phyloP scores from a whole-genome alignment of 2,329 filamentous ascomycete species.

The Aphanoascus verrucosus region DNA sequence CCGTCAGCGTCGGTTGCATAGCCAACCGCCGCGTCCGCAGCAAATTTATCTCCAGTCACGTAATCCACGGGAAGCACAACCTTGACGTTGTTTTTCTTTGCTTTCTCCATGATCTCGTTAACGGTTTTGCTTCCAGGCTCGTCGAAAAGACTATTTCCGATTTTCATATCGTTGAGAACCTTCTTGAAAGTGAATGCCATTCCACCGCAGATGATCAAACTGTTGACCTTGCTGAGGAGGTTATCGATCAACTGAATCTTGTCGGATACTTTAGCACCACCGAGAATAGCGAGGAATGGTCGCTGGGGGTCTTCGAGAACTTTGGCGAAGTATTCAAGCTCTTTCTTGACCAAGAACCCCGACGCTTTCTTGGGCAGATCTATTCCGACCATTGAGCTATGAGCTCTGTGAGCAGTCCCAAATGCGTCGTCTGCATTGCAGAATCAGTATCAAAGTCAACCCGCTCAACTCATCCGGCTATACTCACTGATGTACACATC shows the following conservation, averaged over 20 bases:
- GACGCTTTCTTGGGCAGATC: slow-evolving; percentile 93
- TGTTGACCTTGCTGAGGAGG: slow-evolving; percentile 94
- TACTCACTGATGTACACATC: slow-evolving; percentile 88
- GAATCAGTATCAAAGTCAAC: neutral
- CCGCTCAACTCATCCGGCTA: neutral
- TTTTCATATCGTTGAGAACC: slow-evolving; percentile 80
- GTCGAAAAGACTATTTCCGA: slow-evolving; percentile 85
- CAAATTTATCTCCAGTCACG: slow-evolving; percentile 92
- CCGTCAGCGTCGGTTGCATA: slow-evolving; percentile 75
- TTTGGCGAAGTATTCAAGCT: slow-evolving; percentile 98
- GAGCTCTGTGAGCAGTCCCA: slow-evolving; percentile 92
- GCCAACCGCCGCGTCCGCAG: slow-evolving; percentile 67
- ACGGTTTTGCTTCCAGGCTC: slow-evolving; percentile 91
- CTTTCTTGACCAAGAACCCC: slow-evolving; percentile 99
- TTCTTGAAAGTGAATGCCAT: slow-evolving; percentile 99
- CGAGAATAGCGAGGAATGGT: slow-evolving; percentile 96
- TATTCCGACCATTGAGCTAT: slow-evolving; percentile 98
- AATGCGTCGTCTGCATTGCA: slow-evolving; percentile 73
- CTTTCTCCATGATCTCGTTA: slow-evolving; percentile 78
- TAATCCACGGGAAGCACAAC: slow-evolving; percentile 91
- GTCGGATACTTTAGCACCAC: slow-evolving; percentile 96
- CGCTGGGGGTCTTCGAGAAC: slow-evolving; percentile 86
- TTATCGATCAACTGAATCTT: slow-evolving; percentile 99
- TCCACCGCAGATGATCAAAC: slow-evolving; percentile 87
- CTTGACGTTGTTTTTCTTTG: slow-evolving; percentile 91